phyloP scores from a whole-genome alignment of 768 basidiomycete genomes.

The Udeniomyces megalosporus region DNA sequence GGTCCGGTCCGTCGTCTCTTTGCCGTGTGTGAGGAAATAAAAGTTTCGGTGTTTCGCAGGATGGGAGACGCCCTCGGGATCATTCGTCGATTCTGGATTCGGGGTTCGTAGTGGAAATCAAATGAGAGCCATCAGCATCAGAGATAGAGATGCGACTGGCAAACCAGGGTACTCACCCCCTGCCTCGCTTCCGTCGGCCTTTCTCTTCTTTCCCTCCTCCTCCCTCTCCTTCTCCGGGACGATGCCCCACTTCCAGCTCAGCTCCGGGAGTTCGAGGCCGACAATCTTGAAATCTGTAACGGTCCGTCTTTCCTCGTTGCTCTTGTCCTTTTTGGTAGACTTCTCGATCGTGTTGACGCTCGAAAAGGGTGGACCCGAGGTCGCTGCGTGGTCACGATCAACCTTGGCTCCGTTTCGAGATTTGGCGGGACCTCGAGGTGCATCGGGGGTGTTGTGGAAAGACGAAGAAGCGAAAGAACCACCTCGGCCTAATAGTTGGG shows the following conservation, averaged over 20 bases:
- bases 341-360: constrained; percentile 13
- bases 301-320: constrained; percentile 45
- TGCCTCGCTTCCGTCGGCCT: constrained; percentile 8
- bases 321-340: constrained; percentile 16
- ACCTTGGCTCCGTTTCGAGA: constrained; percentile 13
- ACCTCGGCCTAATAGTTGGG: constrained; percentile 13
- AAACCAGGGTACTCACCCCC: constrained; percentile 5
- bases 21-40: constrained; percentile 23
- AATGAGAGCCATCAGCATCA: not conserved
- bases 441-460: constrained; percentile 1
- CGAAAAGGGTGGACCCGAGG: constrained; percentile 4
- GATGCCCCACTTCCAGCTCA: constrained; percentile 76
- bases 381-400: not conserved
- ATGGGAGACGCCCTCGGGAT: constrained; percentile 22
- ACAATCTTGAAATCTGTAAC: constrained; percentile 97
- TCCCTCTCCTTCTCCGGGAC: constrained; percentile 19
- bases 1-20: constrained; percentile 13
- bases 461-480: not conserved
- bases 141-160: too few species aligned
- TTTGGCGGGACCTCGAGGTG: constrained; percentile 10
- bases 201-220: constrained; percentile 15
- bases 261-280: constrained; percentile 64
- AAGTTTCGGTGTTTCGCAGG: not conserved
- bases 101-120: not conserved
- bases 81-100: not conserved